Evolutionary conservation across 768 basidiomycete genomes (phyloP).

Genomic region (Coprinopsis marcescibilis): DNA sequence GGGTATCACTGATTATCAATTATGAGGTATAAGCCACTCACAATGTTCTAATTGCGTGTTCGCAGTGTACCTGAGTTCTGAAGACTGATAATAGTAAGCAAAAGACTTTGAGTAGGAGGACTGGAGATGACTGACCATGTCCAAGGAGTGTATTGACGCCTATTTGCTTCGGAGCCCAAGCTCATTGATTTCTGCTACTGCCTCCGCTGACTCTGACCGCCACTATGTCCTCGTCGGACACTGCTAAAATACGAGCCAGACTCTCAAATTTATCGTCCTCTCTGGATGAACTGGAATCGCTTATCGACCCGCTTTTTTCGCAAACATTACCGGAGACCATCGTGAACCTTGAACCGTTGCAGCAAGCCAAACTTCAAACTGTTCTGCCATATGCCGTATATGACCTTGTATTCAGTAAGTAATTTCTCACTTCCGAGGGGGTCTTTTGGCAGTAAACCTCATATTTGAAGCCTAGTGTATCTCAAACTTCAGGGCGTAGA

Average conservation of each 20-base stretch:
- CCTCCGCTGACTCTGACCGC: neutral
- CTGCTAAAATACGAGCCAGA: slow-evolving; percentile 38
- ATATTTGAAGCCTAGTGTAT: slow-evolving; percentile 49
- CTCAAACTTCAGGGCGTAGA: slow-evolving; percentile 76
- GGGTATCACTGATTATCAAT: neutral
- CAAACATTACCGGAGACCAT: slow-evolving; percentile 64
- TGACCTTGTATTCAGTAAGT: slow-evolving; percentile 80
- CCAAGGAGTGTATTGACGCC: slow-evolving; percentile 27
- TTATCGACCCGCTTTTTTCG: slow-evolving; percentile 61
- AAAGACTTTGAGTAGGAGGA: no score
- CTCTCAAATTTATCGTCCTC: slow-evolving; percentile 48
- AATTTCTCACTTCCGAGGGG: neutral
- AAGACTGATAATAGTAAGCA: no score
- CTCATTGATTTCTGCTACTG: no score
- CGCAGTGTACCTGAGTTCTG: slow-evolving; percentile 91
- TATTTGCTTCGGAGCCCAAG: slow-evolving; percentile 26
- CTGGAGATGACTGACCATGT: slow-evolving; percentile 37
- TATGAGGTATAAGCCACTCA: slow-evolving; percentile 34
- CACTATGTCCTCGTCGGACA: slow-evolving; percentile 39
- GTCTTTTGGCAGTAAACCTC: slow-evolving; percentile 1
- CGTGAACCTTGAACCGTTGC: slow-evolving; percentile 59
- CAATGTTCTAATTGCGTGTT: slow-evolving; percentile 95
- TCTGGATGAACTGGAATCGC: slow-evolving; percentile 63
- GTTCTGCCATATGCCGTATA: slow-evolving; percentile 78
- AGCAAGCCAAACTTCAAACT: slow-evolving; percentile 79